phyloP scores from a whole-genome alignment of 1,284 basidiomycete species.

The Ganoderma lingzhi region DNA sequence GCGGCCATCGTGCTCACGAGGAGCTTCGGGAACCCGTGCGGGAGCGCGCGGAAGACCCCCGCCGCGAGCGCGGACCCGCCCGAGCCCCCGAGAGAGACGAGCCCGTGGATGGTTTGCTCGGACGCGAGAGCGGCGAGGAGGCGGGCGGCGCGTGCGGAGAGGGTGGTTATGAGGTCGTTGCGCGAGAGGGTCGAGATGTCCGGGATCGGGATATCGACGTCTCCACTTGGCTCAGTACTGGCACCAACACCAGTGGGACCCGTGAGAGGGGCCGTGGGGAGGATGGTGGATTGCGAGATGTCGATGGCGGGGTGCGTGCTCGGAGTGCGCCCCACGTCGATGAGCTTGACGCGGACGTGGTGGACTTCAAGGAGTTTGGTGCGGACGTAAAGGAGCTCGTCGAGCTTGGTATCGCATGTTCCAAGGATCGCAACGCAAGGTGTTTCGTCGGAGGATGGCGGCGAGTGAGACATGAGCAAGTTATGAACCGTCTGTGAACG shows the following conservation, averaged over 20 bases:
- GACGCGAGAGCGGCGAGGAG: slow-evolving; percentile 25
- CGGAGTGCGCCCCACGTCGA: slow-evolving; percentile 36
- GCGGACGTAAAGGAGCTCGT: slow-evolving; percentile 36
- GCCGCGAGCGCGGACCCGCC: slow-evolving; percentile 35
- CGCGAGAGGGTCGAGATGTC: slow-evolving; percentile 32
- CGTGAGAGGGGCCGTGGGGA: slow-evolving; percentile 17
- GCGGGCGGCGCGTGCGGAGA: slow-evolving; percentile 27
- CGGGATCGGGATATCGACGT: neutral
- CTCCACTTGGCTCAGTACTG: neutral
- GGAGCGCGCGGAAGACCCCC: slow-evolving; percentile 33
- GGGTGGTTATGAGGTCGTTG: slow-evolving; percentile 27
- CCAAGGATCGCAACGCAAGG: slow-evolving; percentile 33
- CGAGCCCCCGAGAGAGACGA: slow-evolving; percentile 34
- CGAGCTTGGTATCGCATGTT: slow-evolving; percentile 38
- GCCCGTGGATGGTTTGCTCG: slow-evolving; percentile 24
- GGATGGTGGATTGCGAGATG: slow-evolving; percentile 28
- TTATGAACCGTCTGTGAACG: neutral
- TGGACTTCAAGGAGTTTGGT: slow-evolving; percentile 23
- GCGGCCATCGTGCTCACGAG: slow-evolving; percentile 38
- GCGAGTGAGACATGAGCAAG: neutral
- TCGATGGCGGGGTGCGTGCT: slow-evolving; percentile 30
- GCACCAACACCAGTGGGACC: neutral
- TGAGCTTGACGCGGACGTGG: slow-evolving; percentile 31
- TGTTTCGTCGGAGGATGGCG: neutral
- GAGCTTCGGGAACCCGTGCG: slow-evolving; percentile 37